Evolutionary conservation across 2,329 filamentous ascomycete genomes (phyloP).

Genomic region (Fusarium beomiforme): DNA sequence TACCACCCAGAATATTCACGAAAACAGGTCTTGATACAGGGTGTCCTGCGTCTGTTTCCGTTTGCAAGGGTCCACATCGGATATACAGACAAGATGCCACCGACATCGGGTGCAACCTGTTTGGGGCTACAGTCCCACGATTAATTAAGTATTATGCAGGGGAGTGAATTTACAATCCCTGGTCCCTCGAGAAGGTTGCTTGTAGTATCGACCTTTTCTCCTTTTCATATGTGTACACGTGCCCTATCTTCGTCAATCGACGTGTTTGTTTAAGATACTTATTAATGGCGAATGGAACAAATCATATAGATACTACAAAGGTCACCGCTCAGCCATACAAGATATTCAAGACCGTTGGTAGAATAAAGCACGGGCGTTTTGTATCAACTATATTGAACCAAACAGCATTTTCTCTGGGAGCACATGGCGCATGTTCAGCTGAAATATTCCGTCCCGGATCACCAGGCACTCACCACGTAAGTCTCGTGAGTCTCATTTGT

Average conservation of each 20-base stretch:
- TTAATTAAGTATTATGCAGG: conserved; percentile 18
- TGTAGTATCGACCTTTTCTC: conserved; percentile 5
- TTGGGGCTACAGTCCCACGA: not conserved
- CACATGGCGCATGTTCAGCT: conserved; percentile 30
- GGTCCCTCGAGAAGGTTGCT: not conserved
- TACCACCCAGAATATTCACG: not conserved
- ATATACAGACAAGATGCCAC: conserved; percentile 1
- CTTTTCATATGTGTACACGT: conserved; percentile 15
- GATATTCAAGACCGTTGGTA: not conserved
- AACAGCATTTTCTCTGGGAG: conserved; percentile 2
- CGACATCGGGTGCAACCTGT: conserved; percentile 16
- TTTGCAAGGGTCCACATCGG: conserved; percentile 11
- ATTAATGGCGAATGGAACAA: not conserved
- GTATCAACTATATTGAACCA: not conserved
- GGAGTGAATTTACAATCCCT: conserved; percentile 6
- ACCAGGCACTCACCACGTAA: conserved; percentile 4
- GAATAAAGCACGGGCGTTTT: conserved; percentile 14
- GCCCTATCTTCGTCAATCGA: not conserved
- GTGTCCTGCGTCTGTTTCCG: conserved; percentile 6
- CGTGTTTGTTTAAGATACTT: not conserved
- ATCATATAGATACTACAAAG: not conserved
- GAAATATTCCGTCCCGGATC: conserved; percentile 9
- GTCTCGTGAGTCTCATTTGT: conserved; percentile 20
- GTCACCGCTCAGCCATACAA: conserved; percentile 7
- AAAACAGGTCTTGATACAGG: not conserved